Conservation (phyloP, 352 stramenopile genomes). For the Pythium volutum region DNA sequence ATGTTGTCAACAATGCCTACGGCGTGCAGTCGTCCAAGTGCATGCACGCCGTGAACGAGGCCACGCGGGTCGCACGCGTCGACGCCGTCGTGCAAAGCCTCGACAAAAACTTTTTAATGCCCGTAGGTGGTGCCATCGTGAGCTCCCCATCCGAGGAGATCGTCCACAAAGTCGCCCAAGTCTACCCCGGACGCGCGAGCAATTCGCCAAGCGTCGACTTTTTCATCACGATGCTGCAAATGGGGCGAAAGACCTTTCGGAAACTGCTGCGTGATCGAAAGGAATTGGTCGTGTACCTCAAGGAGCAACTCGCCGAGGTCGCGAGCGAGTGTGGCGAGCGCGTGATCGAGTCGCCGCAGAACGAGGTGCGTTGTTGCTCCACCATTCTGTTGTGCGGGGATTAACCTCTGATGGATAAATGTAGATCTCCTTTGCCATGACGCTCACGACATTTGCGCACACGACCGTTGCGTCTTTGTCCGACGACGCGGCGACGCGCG, state of each 20-base stretch:
- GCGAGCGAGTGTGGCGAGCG: slow-evolving; percentile 88
- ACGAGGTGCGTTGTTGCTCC: too few species aligned
- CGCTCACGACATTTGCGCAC: too few species aligned
- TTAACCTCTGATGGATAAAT: too few species aligned
- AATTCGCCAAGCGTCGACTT: slow-evolving; percentile 95
- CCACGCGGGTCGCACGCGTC: slow-evolving; percentile 89
- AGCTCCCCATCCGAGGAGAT: slow-evolving; percentile 66
- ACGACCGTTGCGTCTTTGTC: slow-evolving; percentile 36
- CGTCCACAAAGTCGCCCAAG: slow-evolving; percentile 86
- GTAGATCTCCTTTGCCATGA: slow-evolving; percentile 89
- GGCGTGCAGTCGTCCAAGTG: slow-evolving; percentile 95
- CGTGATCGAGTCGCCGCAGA: slow-evolving; percentile 87
- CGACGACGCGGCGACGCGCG: slow-evolving; percentile 30
- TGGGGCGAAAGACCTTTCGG: slow-evolving; percentile 89
- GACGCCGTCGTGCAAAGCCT: slow-evolving; percentile 97
- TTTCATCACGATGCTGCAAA: slow-evolving; percentile 98
- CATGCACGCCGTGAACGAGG: slow-evolving; percentile 91
- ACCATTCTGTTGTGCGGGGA: too few species aligned
- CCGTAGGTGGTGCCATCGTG: slow-evolving; percentile 92
- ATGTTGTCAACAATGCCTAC: slow-evolving; percentile 99
- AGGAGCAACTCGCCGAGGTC: slow-evolving; percentile 59
- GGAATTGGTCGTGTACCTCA: slow-evolving; percentile 71
- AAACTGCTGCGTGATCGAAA: slow-evolving; percentile 86
- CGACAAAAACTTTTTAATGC: slow-evolving; percentile 99
- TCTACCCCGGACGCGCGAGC: slow-evolving; percentile 96